Evolutionary conservation across 192 early-diverging fungal species (phyloP).

Genomic region (Rhizoclosmatium globosum): DNA sequence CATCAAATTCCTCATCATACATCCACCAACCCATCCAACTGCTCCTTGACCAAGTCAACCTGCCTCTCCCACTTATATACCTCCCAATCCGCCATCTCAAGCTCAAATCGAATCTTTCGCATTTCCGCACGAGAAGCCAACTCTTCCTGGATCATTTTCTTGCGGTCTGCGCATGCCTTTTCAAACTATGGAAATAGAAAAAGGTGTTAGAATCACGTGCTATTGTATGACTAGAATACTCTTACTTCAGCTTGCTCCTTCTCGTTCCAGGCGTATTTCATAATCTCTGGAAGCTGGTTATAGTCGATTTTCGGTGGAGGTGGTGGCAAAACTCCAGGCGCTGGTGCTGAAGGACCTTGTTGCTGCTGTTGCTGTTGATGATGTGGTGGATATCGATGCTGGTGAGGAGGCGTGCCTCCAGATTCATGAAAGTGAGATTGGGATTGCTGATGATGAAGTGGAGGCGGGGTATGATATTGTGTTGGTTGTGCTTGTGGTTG

Average conservation of each 20-base stretch:
- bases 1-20: background rate
- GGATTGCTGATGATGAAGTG: background rate
- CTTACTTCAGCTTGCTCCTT: constrained; percentile 35
- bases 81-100: constrained; percentile 33
- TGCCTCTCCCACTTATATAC: constrained; percentile 38
- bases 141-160: constrained; percentile 18
- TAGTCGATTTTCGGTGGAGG: constrained; percentile 27
- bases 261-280: constrained; percentile 41
- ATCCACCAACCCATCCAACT: background rate
- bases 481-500: background rate
- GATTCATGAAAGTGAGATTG: background rate
- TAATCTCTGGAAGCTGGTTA: constrained; percentile 2
- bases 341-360: background rate
- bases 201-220: background rate
- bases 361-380: constrained; percentile 15
- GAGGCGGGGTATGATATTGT: background rate
- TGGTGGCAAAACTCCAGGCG: background rate
- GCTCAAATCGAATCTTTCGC: constrained; percentile 28
- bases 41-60: constrained; percentile 2
- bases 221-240: background rate
- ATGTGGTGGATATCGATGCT: background rate
- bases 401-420: background rate
- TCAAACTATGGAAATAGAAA: constrained; percentile 29
- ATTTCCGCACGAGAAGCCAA: constrained; percentile 22
- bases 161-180: constrained; percentile 26